Conservation (phyloP, 78 protist species). For the Dictyostelium discoideum region dicty_2.7 NC_007088.5:2648001-2648500, state of each 20-base stretch:
- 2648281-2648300: not conserved
- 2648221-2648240: not conserved
- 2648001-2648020: not conserved
- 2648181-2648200: not conserved
- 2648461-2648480: not conserved
- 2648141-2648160: not conserved
- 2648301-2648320: not conserved
- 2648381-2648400: not conserved
- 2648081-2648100: not conserved
- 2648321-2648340: not conserved
- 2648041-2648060: too few relatives aligned
- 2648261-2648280: too few relatives aligned
- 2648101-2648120: not conserved
- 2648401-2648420: not conserved
- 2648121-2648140: not conserved
- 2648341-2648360: not conserved
- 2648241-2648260: not conserved
- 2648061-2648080: too few relatives aligned
- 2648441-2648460: not conserved
- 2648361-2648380: not conserved
- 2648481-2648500: not conserved
- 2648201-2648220: not conserved
- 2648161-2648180: not conserved
- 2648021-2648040: too few relatives aligned
- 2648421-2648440: not conserved